Conservation (phyloP, 176 grass and related monocot species). For the Oryza glumipatula region DNA sequence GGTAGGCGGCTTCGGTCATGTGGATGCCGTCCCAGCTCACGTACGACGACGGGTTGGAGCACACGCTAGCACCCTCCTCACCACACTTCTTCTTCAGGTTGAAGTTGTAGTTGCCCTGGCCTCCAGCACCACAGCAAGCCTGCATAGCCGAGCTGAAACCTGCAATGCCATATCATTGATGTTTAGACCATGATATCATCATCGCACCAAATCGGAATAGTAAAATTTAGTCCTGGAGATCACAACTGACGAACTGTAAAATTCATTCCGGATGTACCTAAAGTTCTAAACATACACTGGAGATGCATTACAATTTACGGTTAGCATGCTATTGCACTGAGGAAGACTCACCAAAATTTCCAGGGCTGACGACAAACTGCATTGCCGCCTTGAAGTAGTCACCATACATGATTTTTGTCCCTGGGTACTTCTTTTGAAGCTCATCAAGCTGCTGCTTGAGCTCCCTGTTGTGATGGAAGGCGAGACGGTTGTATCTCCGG, state of each 20-base stretch:
- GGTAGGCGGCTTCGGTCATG: conserved; percentile 91
- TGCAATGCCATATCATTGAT: conserved; percentile 1
- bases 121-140: conserved; percentile 79
- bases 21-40: conserved; percentile 98
- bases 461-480: conserved; percentile 78
- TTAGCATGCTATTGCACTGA: no score
- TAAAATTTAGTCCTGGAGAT: neutral
- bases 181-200: neutral
- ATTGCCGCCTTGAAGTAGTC: conserved; percentile 81
- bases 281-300: no score
- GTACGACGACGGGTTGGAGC: conserved; percentile 58
- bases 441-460: conserved; percentile 62
- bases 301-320: no score
- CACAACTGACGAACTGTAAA: neutral
- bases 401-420: conserved; percentile 80
- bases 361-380: conserved; percentile 64
- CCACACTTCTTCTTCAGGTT: conserved; percentile 86
- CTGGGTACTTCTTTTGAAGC: conserved; percentile 75
- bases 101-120: conserved; percentile 84
- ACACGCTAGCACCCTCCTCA: conserved; percentile 65
- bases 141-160: conserved; percentile 72
- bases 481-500: conserved; percentile 76
- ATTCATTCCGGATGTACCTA: no score
- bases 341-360: conserved; percentile 69
- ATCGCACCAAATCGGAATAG: neutral